phyloP scores from a whole-genome alignment of 352 stramenopile species.

The Thraustochytrium striatum region DNA sequence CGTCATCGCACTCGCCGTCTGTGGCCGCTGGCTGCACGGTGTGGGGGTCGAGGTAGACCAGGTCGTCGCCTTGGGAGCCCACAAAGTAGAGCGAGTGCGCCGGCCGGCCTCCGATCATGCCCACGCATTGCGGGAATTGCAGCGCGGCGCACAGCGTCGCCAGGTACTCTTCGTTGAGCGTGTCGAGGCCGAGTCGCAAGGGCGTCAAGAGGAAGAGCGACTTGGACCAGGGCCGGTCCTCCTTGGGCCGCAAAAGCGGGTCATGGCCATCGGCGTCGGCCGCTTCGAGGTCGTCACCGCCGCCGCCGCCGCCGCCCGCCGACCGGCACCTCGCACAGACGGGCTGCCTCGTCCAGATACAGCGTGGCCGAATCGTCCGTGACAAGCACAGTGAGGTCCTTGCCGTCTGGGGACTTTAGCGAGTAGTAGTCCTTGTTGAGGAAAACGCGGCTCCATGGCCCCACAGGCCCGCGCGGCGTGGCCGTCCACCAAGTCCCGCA shows the following conservation, averaged over 20 bases:
- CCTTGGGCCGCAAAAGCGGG: conserved; percentile 69
- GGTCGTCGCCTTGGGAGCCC: conserved; percentile 70
- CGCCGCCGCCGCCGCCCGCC: neutral
- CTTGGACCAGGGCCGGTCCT: conserved; percentile 66
- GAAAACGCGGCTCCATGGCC: conserved; percentile 70
- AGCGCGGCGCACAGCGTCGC: conserved; percentile 68
- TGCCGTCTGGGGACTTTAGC: conserved; percentile 51
- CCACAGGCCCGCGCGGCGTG: conserved; percentile 62
- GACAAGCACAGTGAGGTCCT: conserved; percentile 24
- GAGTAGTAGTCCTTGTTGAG: conserved; percentile 31
- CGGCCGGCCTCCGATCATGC: conserved; percentile 87
- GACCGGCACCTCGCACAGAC: conserved; percentile 11
- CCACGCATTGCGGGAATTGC: conserved; percentile 82
- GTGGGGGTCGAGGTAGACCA: conserved; percentile 78
- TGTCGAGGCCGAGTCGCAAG: conserved; percentile 79
- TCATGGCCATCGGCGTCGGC: conserved; percentile 60
- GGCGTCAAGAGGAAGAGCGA: conserved; percentile 83
- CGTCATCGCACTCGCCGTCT: conserved; percentile 33
- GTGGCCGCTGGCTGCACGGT: conserved; percentile 58
- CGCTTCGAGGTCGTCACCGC: neutral
- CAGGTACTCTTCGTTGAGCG: conserved; percentile 73
- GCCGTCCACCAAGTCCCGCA: conserved; percentile 74
- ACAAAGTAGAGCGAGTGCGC: conserved; percentile 92
- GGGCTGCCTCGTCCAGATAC: conserved; percentile 34
- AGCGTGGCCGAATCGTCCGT: conserved; percentile 13